Evolutionary conservation across 176 grass and related monocot species (phyloP).

Genomic region (Aegilops sharonensis): DNA sequence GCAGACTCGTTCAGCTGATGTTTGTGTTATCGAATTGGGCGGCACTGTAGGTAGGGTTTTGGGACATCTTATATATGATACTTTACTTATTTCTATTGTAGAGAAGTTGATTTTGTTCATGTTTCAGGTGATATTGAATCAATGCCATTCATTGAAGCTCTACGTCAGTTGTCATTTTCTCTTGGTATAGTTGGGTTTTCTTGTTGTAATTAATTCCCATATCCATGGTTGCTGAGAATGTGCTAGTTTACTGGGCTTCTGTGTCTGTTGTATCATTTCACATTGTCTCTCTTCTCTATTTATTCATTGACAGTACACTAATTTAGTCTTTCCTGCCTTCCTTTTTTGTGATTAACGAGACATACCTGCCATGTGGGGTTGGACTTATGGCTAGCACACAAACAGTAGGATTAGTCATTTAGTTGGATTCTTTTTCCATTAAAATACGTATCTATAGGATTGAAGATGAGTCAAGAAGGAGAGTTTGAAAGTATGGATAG

Average conservation of each 20-base stretch:
- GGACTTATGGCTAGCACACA: not conserved
- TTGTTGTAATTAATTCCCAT: not conserved
- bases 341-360: not conserved
- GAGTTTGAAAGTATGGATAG: not conserved
- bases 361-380: not conserved
- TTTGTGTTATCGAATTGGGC: constrained; percentile 95
- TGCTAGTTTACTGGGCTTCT: constrained; percentile 1
- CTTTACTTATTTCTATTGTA: constrained; percentile 6
- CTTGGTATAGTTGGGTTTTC: constrained; percentile 60
- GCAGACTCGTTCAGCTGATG: constrained; percentile 69
- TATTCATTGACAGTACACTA: not conserved
- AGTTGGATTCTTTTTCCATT: not conserved
- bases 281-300: not conserved
- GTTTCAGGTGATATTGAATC: constrained; percentile 98
- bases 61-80: not conserved
- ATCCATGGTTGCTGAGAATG: not conserved
- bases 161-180: constrained; percentile 94
- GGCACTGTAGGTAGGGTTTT: constrained; percentile 87
- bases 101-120: constrained; percentile 8
- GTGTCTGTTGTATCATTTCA: not conserved
- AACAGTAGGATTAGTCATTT: not conserved
- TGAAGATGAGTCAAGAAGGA: not conserved
- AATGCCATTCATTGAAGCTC: constrained; percentile 98
- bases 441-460: not conserved
- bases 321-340: not conserved